These are phyloP conservation scores for Claviceps humidiphila DNA, from an alignment of 2,329 filamentous ascomycete genomes.

Conservation along the genomic window DNA sequence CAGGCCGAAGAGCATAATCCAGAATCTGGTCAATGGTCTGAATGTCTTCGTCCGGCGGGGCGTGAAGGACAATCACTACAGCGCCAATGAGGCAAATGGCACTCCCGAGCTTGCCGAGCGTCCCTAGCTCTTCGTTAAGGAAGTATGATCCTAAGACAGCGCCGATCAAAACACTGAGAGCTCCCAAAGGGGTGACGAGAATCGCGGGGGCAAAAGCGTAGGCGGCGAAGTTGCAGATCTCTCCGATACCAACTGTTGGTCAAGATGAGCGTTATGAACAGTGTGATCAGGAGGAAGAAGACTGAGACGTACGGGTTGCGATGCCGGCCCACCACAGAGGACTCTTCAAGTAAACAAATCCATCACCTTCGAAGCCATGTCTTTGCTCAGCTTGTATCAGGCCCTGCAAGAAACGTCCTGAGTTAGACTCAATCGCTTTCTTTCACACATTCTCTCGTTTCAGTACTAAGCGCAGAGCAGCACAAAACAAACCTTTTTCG, in stretches of 20 bases:
- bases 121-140: conserved; percentile 78
- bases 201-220: conserved; percentile 99
- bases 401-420: conserved; percentile 39
- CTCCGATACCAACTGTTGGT: conserved; percentile 68
- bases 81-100: conserved; percentile 93
- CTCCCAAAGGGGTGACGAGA: conserved; percentile 86
- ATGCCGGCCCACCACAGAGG: conserved; percentile 98
- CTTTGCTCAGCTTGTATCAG: conserved; percentile 80
- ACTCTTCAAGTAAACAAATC: conserved; percentile 84
- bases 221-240: conserved; percentile 93
- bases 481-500: conserved; percentile 62
- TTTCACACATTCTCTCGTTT: neutral
- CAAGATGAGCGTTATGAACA: neutral
- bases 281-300: neutral
- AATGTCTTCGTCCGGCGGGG: conserved; percentile 85
- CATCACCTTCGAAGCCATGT: conserved; percentile 94
- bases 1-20: conserved; percentile 77
- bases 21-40: conserved; percentile 85
- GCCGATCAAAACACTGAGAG: conserved; percentile 86
- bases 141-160: conserved; percentile 93
- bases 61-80: conserved; percentile 94
- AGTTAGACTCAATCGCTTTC: neutral
- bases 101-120: conserved; percentile 83
- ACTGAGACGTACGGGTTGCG: conserved; percentile 53
- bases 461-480: neutral